A percentile compares a stretch with the other conserved stretches of the same genome.
Conservation (phyloP, 148 eudicot species). For the Tetragonia tetragonoides region DNA sequence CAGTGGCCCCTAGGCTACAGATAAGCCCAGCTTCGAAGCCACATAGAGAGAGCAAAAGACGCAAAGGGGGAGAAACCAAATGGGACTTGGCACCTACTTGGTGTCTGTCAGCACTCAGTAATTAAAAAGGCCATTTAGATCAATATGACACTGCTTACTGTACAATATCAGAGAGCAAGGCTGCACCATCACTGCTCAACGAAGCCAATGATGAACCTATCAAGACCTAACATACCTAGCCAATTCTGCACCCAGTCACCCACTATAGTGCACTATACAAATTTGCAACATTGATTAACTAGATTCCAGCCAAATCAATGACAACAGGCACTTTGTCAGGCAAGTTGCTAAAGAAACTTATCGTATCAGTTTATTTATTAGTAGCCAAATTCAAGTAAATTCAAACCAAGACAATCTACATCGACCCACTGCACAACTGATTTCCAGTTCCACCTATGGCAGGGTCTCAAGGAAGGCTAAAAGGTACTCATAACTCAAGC, state of each 20-base stretch:
- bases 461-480: background rate
- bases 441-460: background rate
- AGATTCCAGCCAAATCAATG: background rate
- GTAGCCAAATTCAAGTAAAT: background rate
- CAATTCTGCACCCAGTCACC: background rate
- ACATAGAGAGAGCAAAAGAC: constrained; percentile 2
- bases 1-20: background rate
- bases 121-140: background rate
- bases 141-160: background rate
- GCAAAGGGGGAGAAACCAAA: background rate
- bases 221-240: background rate
- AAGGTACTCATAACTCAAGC: background rate
- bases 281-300: background rate
- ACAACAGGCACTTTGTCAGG: background rate
- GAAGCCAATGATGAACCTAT: background rate
- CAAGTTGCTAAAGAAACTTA: background rate
- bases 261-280: background rate
- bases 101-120: background rate
- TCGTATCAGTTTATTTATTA: background rate
- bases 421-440: background rate
- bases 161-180: background rate
- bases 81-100: background rate
- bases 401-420: background rate
- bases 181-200: background rate
- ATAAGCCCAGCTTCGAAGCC: background rate